Base-by-base conservation (phyloP, 352 stramenopile genomes). In the Globisporangium mamillatum region DNA sequence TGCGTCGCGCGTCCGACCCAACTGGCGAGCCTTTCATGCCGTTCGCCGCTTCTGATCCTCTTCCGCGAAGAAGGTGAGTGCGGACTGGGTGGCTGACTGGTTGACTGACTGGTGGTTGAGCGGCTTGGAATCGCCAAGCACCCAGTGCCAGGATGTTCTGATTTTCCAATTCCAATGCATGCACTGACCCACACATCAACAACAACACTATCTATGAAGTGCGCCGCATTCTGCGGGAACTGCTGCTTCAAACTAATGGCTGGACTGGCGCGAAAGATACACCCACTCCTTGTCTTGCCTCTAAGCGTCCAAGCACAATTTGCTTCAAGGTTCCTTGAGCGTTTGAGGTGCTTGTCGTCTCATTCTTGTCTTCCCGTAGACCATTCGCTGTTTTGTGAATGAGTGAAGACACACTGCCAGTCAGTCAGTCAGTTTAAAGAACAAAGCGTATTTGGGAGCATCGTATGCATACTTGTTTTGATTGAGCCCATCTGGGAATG, bases 1-100 rank as follows among this genome's bases (percentile, higher is more conserved):
- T 56, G 60, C 60, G 41, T 22, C 60, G 41, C 41, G 25, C 2
- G 18, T 52, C 6, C 32, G 32, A 38, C 32, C 32, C 32, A 38
- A 38, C 7, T 8, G 12, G 24, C 53, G 53, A 29, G 25, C n/a
- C 53, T 38, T 22, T 59, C 53, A 59, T 59, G 53, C 53, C 25
- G 24, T 59, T 59, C 25, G 57, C 57, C 34, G 29, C 38, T 63
- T 63, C 57, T 63, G 57, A 63, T 50, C 38, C 25, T 36, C 16
- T 59, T 59, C 53, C 25, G 14, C 24, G 14, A 24, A 59, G 14
- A 38, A n/a, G 25, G 25, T 58, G 52, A 34, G 34, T 25, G 52
- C 8, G 14, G 22, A 38, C 7, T 38, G 29, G 29, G 29, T 38
- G 32, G 32, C 32, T 38, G 32, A 6, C 12, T 58, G 52, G 24